Evolutionary conservation across 2,329 filamentous ascomycete species (phyloP).

Genomic region (Scedosporium minutisporum): DNA sequence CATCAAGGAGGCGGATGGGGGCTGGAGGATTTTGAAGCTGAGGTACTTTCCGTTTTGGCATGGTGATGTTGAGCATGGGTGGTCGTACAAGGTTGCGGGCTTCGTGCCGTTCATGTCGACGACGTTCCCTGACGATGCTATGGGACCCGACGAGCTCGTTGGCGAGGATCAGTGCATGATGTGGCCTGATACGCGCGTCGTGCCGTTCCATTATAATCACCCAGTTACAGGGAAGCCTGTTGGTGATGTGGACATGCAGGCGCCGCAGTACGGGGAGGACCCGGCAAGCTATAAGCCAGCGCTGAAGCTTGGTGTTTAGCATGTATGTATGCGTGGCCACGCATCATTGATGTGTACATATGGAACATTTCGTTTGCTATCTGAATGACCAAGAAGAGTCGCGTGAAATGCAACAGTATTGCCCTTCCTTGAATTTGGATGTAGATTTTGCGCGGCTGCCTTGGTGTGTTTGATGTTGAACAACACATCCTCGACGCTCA

Average conservation of each 20-base stretch:
- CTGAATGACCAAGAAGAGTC: background rate
- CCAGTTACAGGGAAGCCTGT: constrained; percentile 37
- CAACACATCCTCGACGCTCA: background rate
- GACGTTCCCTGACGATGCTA: constrained; percentile 38
- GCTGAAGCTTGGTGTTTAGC: constrained; percentile 23
- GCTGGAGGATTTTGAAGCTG: constrained; percentile 43
- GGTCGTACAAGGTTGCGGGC: constrained; percentile 42
- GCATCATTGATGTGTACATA: background rate
- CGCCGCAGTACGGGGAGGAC: constrained; percentile 33
- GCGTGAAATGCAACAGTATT: no score
- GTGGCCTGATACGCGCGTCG: constrained; percentile 45
- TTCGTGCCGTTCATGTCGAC: constrained; percentile 40
- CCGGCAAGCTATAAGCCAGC: constrained; percentile 28
- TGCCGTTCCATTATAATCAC: constrained; percentile 44
- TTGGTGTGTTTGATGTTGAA: background rate
- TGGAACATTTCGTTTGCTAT: background rate
- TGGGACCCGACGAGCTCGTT: constrained; percentile 41
- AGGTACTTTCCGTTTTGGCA: constrained; percentile 51
- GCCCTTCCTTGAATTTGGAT: no score
- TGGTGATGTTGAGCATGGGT: constrained; percentile 41
- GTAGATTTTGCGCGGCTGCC: no score
- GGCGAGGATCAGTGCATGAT: constrained; percentile 37
- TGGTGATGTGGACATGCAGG: constrained; percentile 35
- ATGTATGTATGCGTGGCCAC: background rate
- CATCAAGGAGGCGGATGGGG: constrained; percentile 32